Percentiles rank a stretch among this genome's conserved stretches.
Evolutionary conservation across 768 basidiomycete species (phyloP).

Genomic region (Hygrocybe coccinea): DNA sequence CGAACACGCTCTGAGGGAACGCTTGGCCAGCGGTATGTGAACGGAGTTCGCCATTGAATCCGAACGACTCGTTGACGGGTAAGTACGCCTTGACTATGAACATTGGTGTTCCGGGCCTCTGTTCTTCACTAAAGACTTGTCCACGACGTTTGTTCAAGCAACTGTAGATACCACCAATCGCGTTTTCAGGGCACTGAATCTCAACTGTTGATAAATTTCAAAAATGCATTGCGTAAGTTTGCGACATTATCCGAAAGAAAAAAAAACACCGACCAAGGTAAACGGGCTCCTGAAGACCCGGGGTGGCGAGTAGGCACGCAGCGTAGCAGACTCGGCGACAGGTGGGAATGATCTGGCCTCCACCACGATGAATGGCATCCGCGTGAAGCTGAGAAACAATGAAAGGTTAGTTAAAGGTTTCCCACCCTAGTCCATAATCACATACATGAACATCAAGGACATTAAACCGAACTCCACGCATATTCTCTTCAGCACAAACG

Average conservation of each 20-base stretch:
- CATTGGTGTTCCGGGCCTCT: constrained; percentile 96
- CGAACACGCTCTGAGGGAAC: constrained; percentile 94
- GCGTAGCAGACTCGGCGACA: constrained; percentile 96
- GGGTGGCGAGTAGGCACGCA: constrained; percentile 85
- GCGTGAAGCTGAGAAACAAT: constrained; percentile 81
- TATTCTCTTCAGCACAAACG: constrained; percentile 93
- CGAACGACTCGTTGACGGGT: constrained; percentile 88
- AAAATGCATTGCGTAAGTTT: constrained; percentile 5
- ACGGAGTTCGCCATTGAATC: constrained; percentile 96
- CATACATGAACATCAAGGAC: constrained; percentile 90
- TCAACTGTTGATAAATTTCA: constrained; percentile 55
- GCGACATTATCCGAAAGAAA: not conserved
- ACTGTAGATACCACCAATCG: constrained; percentile 96
- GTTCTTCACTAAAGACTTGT: constrained; percentile 97
- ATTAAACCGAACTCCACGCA: constrained; percentile 98
- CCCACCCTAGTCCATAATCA: constrained; percentile 10
- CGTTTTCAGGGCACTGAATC: constrained; percentile 96
- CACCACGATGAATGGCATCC: constrained; percentile 99
- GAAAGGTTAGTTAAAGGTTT: not conserved
- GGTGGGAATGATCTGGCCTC: constrained; percentile 97
- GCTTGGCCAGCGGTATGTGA: constrained; percentile 93
- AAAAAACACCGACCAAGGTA: constrained; percentile 64
- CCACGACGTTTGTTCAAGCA: constrained; percentile 95
- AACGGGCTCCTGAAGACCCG: constrained; percentile 92
- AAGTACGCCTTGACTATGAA: constrained; percentile 98